A percentile compares a stretch with the other conserved stretches of the same genome.
Conservation (phyloP, 1,284 basidiomycete genomes). For the Cystobasidium pallidum region DNA sequence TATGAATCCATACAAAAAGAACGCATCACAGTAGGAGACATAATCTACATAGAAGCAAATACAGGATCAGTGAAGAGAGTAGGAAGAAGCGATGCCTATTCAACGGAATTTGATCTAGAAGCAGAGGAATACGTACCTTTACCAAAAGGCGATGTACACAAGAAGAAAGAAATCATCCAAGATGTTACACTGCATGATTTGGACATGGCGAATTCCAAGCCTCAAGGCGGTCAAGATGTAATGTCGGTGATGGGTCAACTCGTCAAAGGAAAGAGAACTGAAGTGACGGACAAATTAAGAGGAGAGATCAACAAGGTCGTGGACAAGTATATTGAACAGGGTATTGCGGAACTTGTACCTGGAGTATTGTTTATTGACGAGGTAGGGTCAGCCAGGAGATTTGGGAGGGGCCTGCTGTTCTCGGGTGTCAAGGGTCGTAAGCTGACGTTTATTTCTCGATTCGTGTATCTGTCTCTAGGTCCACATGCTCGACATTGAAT, state of each 20-base stretch:
- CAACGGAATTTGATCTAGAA: constrained; percentile 97
- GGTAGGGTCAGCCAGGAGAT: constrained; percentile 64
- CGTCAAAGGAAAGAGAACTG: constrained; percentile 89
- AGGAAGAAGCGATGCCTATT: constrained; percentile 95
- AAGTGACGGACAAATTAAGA: constrained; percentile 94
- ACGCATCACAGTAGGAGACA: constrained; percentile 93
- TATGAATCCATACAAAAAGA: constrained; percentile 98
- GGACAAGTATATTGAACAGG: constrained; percentile 95
- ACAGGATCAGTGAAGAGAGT: constrained; percentile 98
- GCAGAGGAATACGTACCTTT: constrained; percentile 97
- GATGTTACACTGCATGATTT: constrained; percentile 96
- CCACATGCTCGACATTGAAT: constrained; percentile 99
- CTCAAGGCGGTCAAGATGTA: constrained; percentile 88
- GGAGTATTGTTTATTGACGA: constrained; percentile 99
- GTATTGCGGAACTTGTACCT: constrained; percentile 94
- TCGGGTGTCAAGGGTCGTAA: too few species aligned
- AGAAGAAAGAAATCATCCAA: constrained; percentile 94
- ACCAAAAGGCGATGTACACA: constrained; percentile 97
- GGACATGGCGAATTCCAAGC: constrained; percentile 94
- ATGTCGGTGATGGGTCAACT: constrained; percentile 99
- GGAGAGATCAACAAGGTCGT: constrained; percentile 98
- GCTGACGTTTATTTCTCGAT: not conserved
- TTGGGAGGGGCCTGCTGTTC: too few species aligned
- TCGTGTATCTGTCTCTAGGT: constrained; percentile 64
- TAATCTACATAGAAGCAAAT: constrained; percentile 92